Evolutionary conservation across 169 alveolate species (phyloP).

Genomic region (Cryptosporidium parvum): DNA sequence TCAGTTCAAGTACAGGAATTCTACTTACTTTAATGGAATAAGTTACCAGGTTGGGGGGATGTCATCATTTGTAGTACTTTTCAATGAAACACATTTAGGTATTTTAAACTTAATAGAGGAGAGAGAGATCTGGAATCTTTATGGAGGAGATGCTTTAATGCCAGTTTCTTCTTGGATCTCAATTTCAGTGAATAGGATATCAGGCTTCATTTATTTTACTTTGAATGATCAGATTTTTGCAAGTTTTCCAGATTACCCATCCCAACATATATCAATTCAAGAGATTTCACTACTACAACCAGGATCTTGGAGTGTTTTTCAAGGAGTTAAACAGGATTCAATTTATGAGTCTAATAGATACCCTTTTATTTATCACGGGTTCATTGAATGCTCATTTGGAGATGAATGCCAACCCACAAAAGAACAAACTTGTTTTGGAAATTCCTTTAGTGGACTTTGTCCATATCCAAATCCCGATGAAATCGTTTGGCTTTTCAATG

Average conservation of each 20-base stretch:
- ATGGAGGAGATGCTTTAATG: conserved; percentile 19
- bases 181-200: conserved; percentile 47
- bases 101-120: conserved; percentile 32
- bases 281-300: neutral
- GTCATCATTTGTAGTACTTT: conserved; percentile 27
- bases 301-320: conserved; percentile 62
- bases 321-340: conserved; percentile 33
- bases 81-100: conserved; percentile 53
- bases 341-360: conserved; percentile 31
- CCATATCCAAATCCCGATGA: conserved; percentile 57
- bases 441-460: conserved; percentile 72
- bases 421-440: conserved; percentile 14
- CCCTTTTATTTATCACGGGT: conserved; percentile 66
- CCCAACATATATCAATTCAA: conserved; percentile 18
- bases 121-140: conserved; percentile 65
- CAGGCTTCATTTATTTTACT: conserved; percentile 49
- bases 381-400: conserved; percentile 48
- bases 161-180: conserved; percentile 37
- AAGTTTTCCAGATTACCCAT: conserved; percentile 61
- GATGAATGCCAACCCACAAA: neutral
- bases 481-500: conserved; percentile 25
- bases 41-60: conserved; percentile 11
- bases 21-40: conserved; percentile 32
- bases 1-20: neutral
- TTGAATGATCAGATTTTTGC: conserved; percentile 60